A percentile compares a stretch with the other conserved stretches of the same genome.
Conservation (phyloP, 768 basidiomycete genomes). For the Suillus subalutaceus region DNA sequence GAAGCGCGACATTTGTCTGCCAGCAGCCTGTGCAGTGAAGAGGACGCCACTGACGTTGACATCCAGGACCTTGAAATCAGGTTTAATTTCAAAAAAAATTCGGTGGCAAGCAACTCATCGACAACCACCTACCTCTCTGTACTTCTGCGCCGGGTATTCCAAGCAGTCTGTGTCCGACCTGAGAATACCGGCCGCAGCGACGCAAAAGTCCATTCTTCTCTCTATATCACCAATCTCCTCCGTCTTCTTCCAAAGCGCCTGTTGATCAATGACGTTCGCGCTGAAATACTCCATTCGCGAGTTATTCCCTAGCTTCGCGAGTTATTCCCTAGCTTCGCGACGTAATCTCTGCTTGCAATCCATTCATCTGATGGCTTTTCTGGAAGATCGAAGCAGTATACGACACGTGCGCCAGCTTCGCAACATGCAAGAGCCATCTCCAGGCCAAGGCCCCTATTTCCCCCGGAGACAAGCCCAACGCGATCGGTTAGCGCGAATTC, state of each 20-base stretch:
- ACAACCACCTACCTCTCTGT: conserved; percentile 51
- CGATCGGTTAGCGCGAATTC: conserved; percentile 61
- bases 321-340: conserved; percentile 44
- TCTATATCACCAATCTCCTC: conserved; percentile 67
- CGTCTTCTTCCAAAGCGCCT: conserved; percentile 55
- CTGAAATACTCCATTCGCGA: conserved; percentile 60
- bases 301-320: conserved; percentile 44
- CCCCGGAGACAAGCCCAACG: conserved; percentile 65
- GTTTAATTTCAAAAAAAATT: conserved; percentile 1
- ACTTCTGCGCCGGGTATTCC: conserved; percentile 66
- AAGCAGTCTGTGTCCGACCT: conserved; percentile 61
- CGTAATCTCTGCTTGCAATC: conserved; percentile 55
- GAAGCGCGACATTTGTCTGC: conserved; percentile 55
- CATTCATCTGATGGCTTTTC: conserved; percentile 59
- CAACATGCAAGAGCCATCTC: conserved; percentile 78
- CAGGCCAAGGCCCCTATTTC: conserved; percentile 73
- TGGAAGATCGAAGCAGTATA: conserved; percentile 75
- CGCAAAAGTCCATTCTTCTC: conserved; percentile 70
- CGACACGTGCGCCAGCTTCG: conserved; percentile 69
- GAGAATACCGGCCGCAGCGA: conserved; percentile 79
- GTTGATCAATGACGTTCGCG: conserved; percentile 68
- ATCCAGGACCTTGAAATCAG: conserved; percentile 56
- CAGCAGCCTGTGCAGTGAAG: conserved; percentile 63
- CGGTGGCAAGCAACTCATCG: neutral
- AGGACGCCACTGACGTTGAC: conserved; percentile 67